Evolutionary conservation across 306 rosid genomes (phyloP).

Genomic region (Prunus salicina): DNA sequence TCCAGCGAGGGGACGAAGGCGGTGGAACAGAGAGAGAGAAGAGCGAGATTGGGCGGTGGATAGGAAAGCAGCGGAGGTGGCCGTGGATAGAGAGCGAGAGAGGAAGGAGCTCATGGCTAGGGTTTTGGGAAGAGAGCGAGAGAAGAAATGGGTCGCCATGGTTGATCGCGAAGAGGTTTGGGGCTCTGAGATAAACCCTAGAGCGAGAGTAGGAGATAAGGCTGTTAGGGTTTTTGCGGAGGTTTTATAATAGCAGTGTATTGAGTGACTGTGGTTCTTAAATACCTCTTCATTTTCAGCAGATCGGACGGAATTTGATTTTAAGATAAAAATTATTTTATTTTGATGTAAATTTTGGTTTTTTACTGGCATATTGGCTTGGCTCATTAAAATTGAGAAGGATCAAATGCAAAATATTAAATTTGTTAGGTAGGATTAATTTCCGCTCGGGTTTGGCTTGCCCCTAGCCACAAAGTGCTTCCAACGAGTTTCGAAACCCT

Average conservation of each 20-base stretch:
- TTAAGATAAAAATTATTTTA: too few relatives aligned
- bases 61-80: constrained; percentile 30
- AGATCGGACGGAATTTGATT: background rate
- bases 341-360: too few relatives aligned
- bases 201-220: background rate
- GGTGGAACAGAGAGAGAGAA: constrained; percentile 46
- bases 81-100: constrained; percentile 51
- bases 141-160: constrained; percentile 64
- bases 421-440: too few relatives aligned
- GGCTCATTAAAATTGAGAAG: too few relatives aligned
- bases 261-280: background rate
- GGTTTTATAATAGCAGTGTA: background rate
- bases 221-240: constrained; percentile 1
- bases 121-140: constrained; percentile 57
- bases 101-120: constrained; percentile 43
- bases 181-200: constrained; percentile 34
- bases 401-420: too few relatives aligned
- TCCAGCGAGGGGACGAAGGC: constrained; percentile 67
- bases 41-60: constrained; percentile 26
- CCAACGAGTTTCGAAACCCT: too few relatives aligned
- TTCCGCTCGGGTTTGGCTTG: too few relatives aligned
- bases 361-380: too few relatives aligned
- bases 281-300: background rate
- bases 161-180: background rate
- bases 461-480: too few relatives aligned